phyloP scores from a whole-genome alignment of 805 yeast species.

The Grigorovia transvaalensis region DNA sequence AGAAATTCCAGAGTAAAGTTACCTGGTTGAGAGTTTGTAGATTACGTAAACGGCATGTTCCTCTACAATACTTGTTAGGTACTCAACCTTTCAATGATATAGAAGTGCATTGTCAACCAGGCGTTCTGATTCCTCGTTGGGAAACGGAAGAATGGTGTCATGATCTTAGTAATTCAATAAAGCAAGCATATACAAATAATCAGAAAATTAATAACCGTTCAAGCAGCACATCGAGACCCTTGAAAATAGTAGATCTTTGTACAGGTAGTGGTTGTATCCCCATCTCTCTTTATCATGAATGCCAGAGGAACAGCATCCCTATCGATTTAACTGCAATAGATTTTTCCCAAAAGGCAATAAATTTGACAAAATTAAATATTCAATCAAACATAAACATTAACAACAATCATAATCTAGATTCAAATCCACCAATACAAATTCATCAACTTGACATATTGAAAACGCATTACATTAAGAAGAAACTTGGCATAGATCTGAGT shows the following conservation, averaged over 20 bases:
- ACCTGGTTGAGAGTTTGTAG: slow-evolving; percentile 35
- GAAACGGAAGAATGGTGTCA: slow-evolving; percentile 90
- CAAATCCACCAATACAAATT: not conserved
- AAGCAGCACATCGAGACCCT: not conserved
- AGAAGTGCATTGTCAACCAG: slow-evolving; percentile 45
- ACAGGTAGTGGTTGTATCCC: slow-evolving; percentile 88
- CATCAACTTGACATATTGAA: not conserved
- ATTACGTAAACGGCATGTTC: slow-evolving; percentile 44
- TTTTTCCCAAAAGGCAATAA: slow-evolving; percentile 41
- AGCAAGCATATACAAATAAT: no score
- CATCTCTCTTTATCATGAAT: slow-evolving; percentile 19
- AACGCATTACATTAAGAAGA: not conserved
- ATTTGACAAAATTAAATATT: slow-evolving; percentile 17
- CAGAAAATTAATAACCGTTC: no score
- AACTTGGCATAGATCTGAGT: not conserved
- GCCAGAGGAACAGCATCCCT: not conserved
- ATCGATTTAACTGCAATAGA: slow-evolving; percentile 41
- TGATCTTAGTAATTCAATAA: slow-evolving; percentile 27
- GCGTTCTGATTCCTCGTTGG: slow-evolving; percentile 83
- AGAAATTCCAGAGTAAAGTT: slow-evolving; percentile 5
- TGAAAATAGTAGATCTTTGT: slow-evolving; percentile 55
- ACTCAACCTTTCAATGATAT: slow-evolving; percentile 77
- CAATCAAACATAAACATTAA: not conserved
- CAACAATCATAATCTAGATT: not conserved
- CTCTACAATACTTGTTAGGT: slow-evolving; percentile 78